These are phyloP conservation scores for Ophiostoma ips DNA, from an alignment of 2,329 filamentous ascomycete species.

Conservation along the genomic window DNA sequence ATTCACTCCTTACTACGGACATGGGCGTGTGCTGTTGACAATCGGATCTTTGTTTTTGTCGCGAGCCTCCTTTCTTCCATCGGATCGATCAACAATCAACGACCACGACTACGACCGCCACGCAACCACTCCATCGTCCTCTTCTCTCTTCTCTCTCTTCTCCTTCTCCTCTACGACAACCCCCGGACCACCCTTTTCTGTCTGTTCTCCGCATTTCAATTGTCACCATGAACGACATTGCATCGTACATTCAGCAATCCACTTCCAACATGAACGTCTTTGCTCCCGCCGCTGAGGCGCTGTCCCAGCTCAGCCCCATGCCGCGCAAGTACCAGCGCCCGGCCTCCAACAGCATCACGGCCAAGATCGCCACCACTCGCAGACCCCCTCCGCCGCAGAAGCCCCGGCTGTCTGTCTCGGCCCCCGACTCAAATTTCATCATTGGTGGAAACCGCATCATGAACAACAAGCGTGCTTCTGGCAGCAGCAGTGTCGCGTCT, in stretches of 20 bases:
- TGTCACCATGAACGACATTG: conserved; percentile 17
- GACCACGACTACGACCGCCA: not conserved
- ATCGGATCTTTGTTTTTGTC: not conserved
- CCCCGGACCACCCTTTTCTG: not conserved
- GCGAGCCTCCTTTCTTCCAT: conserved; percentile 6
- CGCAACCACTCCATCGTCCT: not conserved
- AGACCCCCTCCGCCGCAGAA: conserved; percentile 8
- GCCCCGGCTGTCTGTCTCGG: conserved; percentile 6
- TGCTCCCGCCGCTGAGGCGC: conserved; percentile 17
- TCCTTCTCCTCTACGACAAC: not conserved
- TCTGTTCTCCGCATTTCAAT: not conserved
- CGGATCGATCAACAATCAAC: not conserved
- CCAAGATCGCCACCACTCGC: not conserved
- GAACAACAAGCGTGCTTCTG: conserved; percentile 1
- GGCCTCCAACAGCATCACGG: conserved; percentile 6
- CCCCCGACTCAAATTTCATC: conserved; percentile 14
- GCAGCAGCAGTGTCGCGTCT: conserved; percentile 49
- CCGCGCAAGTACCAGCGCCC: conserved; percentile 19
- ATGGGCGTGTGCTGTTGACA: not conserved
- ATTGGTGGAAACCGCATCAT: conserved; percentile 1
- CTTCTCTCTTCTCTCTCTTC: not conserved
- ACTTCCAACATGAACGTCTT: conserved; percentile 19
- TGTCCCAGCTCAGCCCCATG: conserved; percentile 20
- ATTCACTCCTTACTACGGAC: not conserved
- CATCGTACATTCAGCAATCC: conserved; percentile 13